A percentile compares a stretch with the other conserved stretches of the same genome.
These are phyloP conservation scores for Strobilomyces echinocephalus DNA, from an alignment of 768 basidiomycete genomes.

Conservation along the genomic window DNA sequence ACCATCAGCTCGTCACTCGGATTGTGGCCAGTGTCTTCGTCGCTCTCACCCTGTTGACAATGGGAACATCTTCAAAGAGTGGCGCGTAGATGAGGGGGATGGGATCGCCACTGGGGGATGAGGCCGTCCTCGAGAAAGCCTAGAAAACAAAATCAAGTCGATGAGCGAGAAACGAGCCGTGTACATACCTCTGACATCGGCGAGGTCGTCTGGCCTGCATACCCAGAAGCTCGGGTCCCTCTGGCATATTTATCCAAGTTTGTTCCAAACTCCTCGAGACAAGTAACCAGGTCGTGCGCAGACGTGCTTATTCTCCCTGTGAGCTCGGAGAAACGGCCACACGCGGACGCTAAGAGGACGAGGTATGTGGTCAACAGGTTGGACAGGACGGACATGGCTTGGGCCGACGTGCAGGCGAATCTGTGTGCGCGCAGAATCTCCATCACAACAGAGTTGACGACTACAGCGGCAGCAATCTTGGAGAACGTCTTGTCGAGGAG, in stretches of 20 bases:
- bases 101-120: conserved; percentile 50
- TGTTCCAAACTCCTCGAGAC: conserved; percentile 70
- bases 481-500: conserved; percentile 19
- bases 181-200: conserved; percentile 59
- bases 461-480: conserved; percentile 47
- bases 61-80: conserved; percentile 19
- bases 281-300: conserved; percentile 55
- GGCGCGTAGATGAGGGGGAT: conserved; percentile 49
- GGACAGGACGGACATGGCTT: conserved; percentile 65
- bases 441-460: conserved; percentile 63
- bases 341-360: conserved; percentile 58
- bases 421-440: conserved; percentile 72
- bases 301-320: conserved; percentile 62
- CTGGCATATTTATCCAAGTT: conserved; percentile 61
- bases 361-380: conserved; percentile 76
- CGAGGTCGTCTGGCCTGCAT: conserved; percentile 69
- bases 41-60: conserved; percentile 28
- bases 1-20: conserved; percentile 11
- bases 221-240: conserved; percentile 69
- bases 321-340: conserved; percentile 70
- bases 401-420: conserved; percentile 72
- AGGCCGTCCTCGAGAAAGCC: conserved; percentile 59
- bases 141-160: conserved; percentile 32
- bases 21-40: conserved; percentile 28
- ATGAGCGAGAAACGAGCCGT: conserved; percentile 1